These are phyloP conservation scores for Penicillium paneum DNA, from an alignment of 2,329 filamentous ascomycete species.

Conservation along the genomic window DNA sequence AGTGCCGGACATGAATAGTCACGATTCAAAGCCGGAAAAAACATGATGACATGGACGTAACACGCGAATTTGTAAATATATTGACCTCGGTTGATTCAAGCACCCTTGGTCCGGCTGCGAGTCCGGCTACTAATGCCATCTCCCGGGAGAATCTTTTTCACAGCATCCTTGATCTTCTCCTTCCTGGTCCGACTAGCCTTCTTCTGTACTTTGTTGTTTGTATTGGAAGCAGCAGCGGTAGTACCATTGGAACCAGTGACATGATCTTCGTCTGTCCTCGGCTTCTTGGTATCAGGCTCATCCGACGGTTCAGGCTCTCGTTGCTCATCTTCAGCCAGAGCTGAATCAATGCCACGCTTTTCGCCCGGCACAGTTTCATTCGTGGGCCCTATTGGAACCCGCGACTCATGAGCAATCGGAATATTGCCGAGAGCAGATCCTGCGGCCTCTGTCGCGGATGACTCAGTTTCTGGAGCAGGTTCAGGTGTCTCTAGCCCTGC, in stretches of 20 bases:
- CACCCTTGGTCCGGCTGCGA: conserved; percentile 37
- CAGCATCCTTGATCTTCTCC: conserved; percentile 25
- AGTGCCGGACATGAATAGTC: neutral
- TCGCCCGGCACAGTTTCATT: conserved; percentile 12
- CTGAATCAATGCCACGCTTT: conserved; percentile 20
- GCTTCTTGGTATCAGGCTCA: conserved; percentile 35
- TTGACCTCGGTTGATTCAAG: neutral
- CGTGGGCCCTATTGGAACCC: conserved; percentile 9
- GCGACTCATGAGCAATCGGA: conserved; percentile 9
- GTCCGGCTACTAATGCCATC: conserved; percentile 41
- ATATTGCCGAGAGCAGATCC: conserved; percentile 1
- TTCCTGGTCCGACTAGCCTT: conserved; percentile 34
- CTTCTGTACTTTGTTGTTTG: conserved; percentile 29
- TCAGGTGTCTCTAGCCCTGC: conserved; percentile 3
- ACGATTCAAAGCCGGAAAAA: neutral
- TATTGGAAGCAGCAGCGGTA: conserved; percentile 1
- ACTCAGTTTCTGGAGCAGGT: conserved; percentile 8
- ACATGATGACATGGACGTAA: neutral
- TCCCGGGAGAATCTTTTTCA: conserved; percentile 27
- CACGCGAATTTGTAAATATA: neutral
- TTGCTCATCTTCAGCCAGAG: conserved; percentile 6
- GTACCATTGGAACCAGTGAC: conserved; percentile 15
- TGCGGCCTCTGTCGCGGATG: conserved; percentile 4
- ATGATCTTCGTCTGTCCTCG: conserved; percentile 25
- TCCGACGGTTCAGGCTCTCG: conserved; percentile 12